phyloP scores from a whole-genome alignment of 2,329 filamentous ascomycete genomes.

The Dissoconium aciculare region DNA sequence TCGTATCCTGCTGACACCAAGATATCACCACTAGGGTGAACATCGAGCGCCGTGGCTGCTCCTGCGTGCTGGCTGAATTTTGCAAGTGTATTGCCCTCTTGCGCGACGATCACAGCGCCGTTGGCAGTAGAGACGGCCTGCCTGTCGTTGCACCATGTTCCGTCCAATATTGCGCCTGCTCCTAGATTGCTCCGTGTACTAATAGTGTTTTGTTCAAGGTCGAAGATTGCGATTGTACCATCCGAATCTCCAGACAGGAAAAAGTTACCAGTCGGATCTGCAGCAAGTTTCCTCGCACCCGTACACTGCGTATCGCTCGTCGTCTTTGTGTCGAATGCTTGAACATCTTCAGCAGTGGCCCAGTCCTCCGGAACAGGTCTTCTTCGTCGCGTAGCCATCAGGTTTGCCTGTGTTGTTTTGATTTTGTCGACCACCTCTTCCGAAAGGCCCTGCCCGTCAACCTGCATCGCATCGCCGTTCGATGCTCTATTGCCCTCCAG shows the following conservation, averaged over 20 bases:
- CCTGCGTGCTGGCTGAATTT: slow-evolving; percentile 72
- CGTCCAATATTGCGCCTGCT: slow-evolving; percentile 52
- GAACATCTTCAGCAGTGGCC: slow-evolving; percentile 60
- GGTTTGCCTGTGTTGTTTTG: slow-evolving; percentile 64
- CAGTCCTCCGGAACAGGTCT: slow-evolving; percentile 72
- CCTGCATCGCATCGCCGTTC: slow-evolving; percentile 76
- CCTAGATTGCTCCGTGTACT: slow-evolving; percentile 50
- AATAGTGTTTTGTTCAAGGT: slow-evolving; percentile 61
- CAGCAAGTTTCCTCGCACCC: slow-evolving; percentile 41
- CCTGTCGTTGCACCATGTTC: slow-evolving; percentile 50
- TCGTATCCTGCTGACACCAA: slow-evolving; percentile 78
- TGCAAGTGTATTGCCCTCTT: slow-evolving; percentile 52
- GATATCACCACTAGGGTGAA: slow-evolving; percentile 72
- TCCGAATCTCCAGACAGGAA: slow-evolving; percentile 62
- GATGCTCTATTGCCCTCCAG: slow-evolving; percentile 24
- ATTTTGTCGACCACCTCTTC: slow-evolving; percentile 57
- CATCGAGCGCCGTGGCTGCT: slow-evolving; percentile 56
- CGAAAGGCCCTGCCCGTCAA: slow-evolving; percentile 66
- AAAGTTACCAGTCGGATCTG: slow-evolving; percentile 47
- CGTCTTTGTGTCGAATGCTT: slow-evolving; percentile 39
- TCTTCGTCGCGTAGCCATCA: slow-evolving; percentile 82
- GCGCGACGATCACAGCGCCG: slow-evolving; percentile 65
- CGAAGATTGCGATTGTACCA: slow-evolving; percentile 62
- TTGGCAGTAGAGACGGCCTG: slow-evolving; percentile 59
- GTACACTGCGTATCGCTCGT: slow-evolving; percentile 45